These are phyloP conservation scores for Rhododendron griersonianum DNA, from an alignment of 148 eudicot genomes.

Conservation along the genomic window DNA sequence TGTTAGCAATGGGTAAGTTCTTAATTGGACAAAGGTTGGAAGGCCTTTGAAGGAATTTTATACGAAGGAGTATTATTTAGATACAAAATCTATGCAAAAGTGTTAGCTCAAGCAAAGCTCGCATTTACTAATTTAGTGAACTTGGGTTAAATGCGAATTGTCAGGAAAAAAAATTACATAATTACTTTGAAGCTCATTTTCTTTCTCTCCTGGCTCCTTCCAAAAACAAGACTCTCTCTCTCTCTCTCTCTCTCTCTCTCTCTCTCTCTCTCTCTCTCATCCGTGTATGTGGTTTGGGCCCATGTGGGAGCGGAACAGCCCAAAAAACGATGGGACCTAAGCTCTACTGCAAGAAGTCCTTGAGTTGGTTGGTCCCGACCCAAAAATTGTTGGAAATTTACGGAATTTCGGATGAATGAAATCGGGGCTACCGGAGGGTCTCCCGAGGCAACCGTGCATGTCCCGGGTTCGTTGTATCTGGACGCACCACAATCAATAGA, in stretches of 20 bases:
- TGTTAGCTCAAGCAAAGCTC: background rate
- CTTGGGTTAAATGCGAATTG: background rate
- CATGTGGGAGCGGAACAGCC: background rate
- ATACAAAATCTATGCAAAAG: background rate
- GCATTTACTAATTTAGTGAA: background rate
- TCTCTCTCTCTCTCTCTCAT: background rate
- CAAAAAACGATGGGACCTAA: background rate
- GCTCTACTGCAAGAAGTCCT: background rate
- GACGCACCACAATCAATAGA: too few relatives aligned
- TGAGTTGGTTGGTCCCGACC: background rate
- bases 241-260: too few relatives aligned
- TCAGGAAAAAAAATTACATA: background rate
- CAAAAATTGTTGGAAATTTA: too few relatives aligned
- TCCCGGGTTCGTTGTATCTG: too few relatives aligned
- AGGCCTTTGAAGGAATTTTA: background rate
- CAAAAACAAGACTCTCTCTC: background rate
- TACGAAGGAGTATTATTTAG: background rate
- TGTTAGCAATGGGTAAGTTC: background rate
- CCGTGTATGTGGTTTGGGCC: background rate
- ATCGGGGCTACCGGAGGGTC: too few relatives aligned
- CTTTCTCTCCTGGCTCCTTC: too few relatives aligned
- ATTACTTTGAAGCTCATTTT: background rate
- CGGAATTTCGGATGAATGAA: too few relatives aligned
- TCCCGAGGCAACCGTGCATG: too few relatives aligned
- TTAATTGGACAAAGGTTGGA: background rate